Evolutionary conservation across 805 yeast genomes (phyloP).

Genomic region (Metschnikowia bowlesiae): DNA sequence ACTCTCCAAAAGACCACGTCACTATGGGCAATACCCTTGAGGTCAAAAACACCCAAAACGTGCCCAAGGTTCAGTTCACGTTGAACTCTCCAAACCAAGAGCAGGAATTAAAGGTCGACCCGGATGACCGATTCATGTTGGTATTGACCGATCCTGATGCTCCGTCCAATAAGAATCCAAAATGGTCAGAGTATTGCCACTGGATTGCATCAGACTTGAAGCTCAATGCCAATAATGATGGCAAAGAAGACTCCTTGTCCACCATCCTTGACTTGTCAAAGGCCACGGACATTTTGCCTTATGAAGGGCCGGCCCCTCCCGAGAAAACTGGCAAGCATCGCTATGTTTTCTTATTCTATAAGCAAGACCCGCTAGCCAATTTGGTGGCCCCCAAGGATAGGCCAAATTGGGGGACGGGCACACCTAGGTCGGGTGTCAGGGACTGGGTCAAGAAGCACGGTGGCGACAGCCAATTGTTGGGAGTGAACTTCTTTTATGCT

Average conservation of each 20-base stretch:
- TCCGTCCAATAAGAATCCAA: conserved; percentile 74
- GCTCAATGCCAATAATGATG: conserved; percentile 31
- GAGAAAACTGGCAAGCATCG: conserved; percentile 81
- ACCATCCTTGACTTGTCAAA: conserved; percentile 31
- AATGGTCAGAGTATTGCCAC: conserved; percentile 87
- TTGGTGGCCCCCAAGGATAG: conserved; percentile 49
- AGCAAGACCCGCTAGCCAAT: conserved; percentile 50
- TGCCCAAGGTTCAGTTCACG: conserved; percentile 65
- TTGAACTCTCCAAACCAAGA: conserved; percentile 45
- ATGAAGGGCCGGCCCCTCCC: conserved; percentile 90
- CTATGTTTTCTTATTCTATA: conserved; percentile 71
- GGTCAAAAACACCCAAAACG: conserved; percentile 61
- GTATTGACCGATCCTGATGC: conserved; percentile 94
- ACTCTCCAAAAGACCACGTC: conserved; percentile 54
- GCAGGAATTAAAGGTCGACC: conserved; percentile 36
- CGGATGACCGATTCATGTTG: conserved; percentile 59
- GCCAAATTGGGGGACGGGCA: conserved; percentile 83
- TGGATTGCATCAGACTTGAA: conserved; percentile 57
- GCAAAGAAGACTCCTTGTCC: conserved; percentile 19
- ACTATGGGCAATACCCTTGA: conserved; percentile 73
- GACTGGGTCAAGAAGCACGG: conserved; percentile 66
- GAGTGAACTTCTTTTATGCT: conserved; percentile 82
- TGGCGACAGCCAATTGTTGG: conserved; percentile 55
- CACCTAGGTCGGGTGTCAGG: conserved; percentile 71
- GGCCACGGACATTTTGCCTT: conserved; percentile 46